phyloP scores from a whole-genome alignment of 176 grass and related monocot genomes.

The Ampelocalamus luodianensis region DNA sequence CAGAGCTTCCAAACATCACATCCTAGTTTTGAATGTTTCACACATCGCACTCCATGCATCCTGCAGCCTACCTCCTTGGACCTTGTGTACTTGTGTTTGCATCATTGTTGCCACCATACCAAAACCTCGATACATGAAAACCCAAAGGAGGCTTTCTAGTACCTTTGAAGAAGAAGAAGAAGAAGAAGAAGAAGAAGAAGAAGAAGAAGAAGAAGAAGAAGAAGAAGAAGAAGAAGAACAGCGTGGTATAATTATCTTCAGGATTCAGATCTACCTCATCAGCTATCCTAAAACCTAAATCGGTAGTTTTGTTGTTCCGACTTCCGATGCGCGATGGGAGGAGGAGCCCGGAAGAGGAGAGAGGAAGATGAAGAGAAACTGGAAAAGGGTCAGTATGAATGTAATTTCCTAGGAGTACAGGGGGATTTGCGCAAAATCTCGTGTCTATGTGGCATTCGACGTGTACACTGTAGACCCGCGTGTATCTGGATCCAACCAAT shows the following conservation, averaged over 20 bases:
- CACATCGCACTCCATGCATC: no score
- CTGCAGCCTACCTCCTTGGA: no score
- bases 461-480: neutral
- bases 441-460: neutral
- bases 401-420: neutral
- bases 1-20: no score
- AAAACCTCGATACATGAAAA: neutral
- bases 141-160: neutral
- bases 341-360: neutral
- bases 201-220: neutral
- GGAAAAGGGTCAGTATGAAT: neutral
- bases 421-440: neutral
- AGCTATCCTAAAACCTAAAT: neutral
- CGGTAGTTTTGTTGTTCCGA: neutral
- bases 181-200: neutral
- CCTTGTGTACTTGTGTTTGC: no score
- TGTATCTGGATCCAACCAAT: neutral
- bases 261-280: neutral
- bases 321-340: neutral
- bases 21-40: no score
- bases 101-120: no score
- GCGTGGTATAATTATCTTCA: neutral
- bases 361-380: no score
- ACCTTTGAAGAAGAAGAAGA: neutral
- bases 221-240: neutral